Percentiles rank a stretch among this genome's conserved stretches.
Evolutionary conservation across 2,329 filamentous ascomycete species (phyloP).

Genomic region (Fusarium secorum): DNA sequence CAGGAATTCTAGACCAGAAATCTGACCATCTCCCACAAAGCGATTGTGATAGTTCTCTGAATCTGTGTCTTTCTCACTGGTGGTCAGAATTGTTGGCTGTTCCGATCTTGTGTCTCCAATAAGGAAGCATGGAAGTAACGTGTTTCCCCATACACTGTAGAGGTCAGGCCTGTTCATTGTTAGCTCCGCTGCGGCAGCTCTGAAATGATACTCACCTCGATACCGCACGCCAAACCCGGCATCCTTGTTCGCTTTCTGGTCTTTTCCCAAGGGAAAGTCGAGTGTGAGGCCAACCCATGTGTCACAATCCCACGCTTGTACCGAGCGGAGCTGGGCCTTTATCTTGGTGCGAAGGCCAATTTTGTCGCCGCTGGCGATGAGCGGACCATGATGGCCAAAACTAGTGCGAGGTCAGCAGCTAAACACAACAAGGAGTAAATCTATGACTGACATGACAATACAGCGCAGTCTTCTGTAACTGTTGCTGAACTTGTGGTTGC

Average conservation of each 20-base stretch:
- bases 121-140: conserved; percentile 29
- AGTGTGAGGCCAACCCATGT: not conserved
- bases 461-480: not conserved
- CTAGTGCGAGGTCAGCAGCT: not conserved
- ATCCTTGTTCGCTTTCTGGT: not conserved
- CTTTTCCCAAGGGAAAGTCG: not conserved
- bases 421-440: not conserved
- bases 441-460: not conserved
- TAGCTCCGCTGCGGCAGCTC: not conserved
- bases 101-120: conserved; percentile 32
- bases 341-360: not conserved
- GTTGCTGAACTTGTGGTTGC: not conserved
- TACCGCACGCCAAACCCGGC: conserved; percentile 5
- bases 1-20: not conserved
- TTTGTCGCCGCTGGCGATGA: not conserved
- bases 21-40: not conserved
- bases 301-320: not conserved
- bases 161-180: conserved; percentile 28
- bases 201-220: not conserved
- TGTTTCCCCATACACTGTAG: conserved; percentile 35
- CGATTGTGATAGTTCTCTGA: conserved; percentile 5
- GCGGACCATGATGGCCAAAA: not conserved
- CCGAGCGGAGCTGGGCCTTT: not conserved
- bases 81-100: conserved; percentile 1
- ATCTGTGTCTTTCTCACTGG: not conserved